These are phyloP conservation scores for Chloromonas sp. DNA, from an alignment of 163 green algal genomes.

Conservation along the genomic window DNA sequence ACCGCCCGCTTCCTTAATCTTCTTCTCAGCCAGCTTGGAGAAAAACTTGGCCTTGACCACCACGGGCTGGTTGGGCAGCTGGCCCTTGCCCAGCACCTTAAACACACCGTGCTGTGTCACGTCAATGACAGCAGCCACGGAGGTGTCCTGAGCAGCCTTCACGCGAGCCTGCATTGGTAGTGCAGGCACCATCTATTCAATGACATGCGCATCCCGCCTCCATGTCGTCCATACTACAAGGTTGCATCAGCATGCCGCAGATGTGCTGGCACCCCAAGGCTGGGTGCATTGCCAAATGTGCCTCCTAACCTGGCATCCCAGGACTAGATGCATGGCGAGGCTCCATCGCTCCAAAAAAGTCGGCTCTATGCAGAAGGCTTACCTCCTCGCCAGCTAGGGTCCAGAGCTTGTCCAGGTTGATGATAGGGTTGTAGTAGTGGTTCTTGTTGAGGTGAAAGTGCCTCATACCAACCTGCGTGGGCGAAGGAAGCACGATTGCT, in stretches of 20 bases:
- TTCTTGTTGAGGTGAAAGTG: constrained; percentile 96
- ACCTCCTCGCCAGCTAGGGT: constrained; percentile 80
- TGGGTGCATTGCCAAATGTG: not conserved
- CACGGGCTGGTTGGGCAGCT: constrained; percentile 88
- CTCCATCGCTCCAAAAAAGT: not conserved
- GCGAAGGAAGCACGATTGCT: not conserved
- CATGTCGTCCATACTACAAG: not conserved
- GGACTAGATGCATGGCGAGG: not conserved
- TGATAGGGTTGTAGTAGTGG: constrained; percentile 89
- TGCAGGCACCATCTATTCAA: not conserved
- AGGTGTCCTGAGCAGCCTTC: constrained; percentile 71
- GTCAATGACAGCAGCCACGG: constrained; percentile 85
- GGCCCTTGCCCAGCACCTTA: constrained; percentile 93
- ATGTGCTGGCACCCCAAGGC: not conserved
- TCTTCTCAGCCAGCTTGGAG: constrained; percentile 94
- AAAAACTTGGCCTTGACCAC: constrained; percentile 98
- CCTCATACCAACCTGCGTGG: constrained; percentile 88
- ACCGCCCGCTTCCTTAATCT: constrained; percentile 95
- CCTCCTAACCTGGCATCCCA: not conserved
- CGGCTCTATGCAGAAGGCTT: constrained; percentile 4
- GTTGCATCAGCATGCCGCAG: not conserved
- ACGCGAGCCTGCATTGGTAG: constrained; percentile 47
- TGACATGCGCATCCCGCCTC: not conserved
- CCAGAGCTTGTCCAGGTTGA: constrained; percentile 98
- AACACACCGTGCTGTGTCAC: constrained; percentile 91